These are phyloP conservation scores for Acer yangbiense DNA, from an alignment of 345 rosid genomes.

Conservation along the genomic window DNA sequence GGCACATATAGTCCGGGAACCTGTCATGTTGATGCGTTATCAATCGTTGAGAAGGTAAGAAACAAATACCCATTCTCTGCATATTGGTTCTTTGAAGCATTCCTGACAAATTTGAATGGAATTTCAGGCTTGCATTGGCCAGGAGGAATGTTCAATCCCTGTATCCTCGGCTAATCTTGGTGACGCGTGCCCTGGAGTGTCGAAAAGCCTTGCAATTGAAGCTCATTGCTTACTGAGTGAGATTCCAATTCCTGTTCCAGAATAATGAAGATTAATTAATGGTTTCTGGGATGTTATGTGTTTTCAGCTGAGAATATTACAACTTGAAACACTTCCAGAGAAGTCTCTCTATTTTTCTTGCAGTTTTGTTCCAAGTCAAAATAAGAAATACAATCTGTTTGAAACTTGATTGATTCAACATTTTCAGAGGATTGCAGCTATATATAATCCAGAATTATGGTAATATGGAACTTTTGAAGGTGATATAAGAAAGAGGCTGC, in stretches of 20 bases:
- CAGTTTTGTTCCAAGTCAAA: neutral
- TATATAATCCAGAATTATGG: too few species aligned
- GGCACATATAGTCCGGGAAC: slow-evolving; percentile 46
- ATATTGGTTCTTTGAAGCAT: neutral
- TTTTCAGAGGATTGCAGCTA: too few species aligned
- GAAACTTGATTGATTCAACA: too few species aligned
- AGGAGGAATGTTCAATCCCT: slow-evolving; percentile 45
- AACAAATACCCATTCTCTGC: slow-evolving; percentile 4
- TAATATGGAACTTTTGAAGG: neutral
- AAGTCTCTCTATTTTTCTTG: neutral
- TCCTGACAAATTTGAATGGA: slow-evolving; percentile 19
- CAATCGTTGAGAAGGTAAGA: slow-evolving; percentile 45
- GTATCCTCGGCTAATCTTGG: slow-evolving; percentile 42
- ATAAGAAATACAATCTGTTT: neutral
- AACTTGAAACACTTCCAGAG: neutral
- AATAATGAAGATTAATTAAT: neutral
- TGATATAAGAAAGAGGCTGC: neutral
- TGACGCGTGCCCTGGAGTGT: slow-evolving; percentile 48
- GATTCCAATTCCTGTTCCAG: neutral
- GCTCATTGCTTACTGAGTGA: slow-evolving; percentile 42
- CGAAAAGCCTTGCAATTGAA: slow-evolving; percentile 50
- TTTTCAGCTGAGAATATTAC: neutral
- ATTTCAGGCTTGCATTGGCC: slow-evolving; percentile 58
- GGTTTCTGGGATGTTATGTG: slow-evolving; percentile 3
- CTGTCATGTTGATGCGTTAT: slow-evolving; percentile 42